A percentile compares a stretch with the other conserved stretches of the same genome.
phyloP scores from a whole-genome alignment of 1,284 basidiomycete species.

The Apiotrichum siamense region DNA sequence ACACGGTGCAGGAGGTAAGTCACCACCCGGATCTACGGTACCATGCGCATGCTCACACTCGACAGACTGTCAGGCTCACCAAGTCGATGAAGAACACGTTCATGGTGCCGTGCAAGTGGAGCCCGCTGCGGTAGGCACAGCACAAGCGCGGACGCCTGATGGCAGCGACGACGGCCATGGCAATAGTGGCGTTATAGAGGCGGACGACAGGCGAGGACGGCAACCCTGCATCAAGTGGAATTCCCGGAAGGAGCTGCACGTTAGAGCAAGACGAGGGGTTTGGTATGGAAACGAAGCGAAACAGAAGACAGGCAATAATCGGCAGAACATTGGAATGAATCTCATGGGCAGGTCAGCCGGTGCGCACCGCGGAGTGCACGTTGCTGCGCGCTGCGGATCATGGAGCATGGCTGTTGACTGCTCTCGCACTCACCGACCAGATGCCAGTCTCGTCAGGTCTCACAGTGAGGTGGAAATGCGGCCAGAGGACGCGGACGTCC shows the following conservation, averaged over 20 bases:
- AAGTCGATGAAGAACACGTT: conserved; percentile 42
- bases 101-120: conserved; percentile 42
- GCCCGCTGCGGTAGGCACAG: conserved; percentile 28
- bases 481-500: too few relatives aligned
- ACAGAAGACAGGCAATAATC: too few relatives aligned
- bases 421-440: too few relatives aligned
- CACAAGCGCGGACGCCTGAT: background rate
- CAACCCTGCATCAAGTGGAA: background rate
- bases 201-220: too few relatives aligned
- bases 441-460: too few relatives aligned
- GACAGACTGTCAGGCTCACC: conserved; percentile 44
- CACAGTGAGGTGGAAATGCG: too few relatives aligned
- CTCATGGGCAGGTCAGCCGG: background rate
- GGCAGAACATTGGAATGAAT: background rate
- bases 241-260: background rate
- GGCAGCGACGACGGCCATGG: background rate
- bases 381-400: background rate
- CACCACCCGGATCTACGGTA: background rate
- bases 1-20: conserved; percentile 80
- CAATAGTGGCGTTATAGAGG: too few relatives aligned
- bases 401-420: too few relatives aligned
- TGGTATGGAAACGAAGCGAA: too few relatives aligned
- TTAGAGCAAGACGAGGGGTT: too few relatives aligned
- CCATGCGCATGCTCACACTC: background rate
- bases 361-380: background rate